Evolutionary conservation across 2,329 filamentous ascomycete species (phyloP).

Genomic region (Plenodomus tracheiphilus): DNA sequence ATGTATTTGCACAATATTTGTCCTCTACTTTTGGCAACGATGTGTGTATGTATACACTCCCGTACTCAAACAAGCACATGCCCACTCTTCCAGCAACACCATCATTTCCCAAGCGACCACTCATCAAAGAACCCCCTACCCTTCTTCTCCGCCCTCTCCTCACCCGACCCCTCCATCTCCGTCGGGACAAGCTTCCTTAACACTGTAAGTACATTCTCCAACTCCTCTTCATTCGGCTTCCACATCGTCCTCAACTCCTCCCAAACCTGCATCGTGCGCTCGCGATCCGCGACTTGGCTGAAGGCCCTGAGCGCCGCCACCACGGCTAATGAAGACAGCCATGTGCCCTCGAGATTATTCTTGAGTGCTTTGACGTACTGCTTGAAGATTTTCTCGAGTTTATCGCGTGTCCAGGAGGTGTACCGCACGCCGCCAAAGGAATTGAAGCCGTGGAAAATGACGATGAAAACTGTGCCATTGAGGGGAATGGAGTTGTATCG

Average conservation of each 20-base stretch:
- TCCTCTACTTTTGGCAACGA: too few relatives aligned
- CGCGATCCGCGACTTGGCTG: conserved; percentile 58
- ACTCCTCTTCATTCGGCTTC: conserved; percentile 40
- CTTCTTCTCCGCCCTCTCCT: neutral
- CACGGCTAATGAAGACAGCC: conserved; percentile 29
- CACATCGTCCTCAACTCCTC: conserved; percentile 47
- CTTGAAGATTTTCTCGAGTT: conserved; percentile 58
- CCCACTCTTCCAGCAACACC: neutral
- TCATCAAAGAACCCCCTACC: conserved; percentile 16
- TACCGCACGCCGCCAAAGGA: conserved; percentile 68
- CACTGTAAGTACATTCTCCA: conserved; percentile 31
- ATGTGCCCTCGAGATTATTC: conserved; percentile 26
- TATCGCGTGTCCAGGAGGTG: conserved; percentile 71
- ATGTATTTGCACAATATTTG: too few relatives aligned
- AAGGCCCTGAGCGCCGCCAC: conserved; percentile 58
- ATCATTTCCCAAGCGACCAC: neutral
- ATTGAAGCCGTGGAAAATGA: conserved; percentile 81
- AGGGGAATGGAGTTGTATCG: conserved; percentile 65
- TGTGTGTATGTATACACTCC: neutral
- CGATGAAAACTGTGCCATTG: conserved; percentile 76
- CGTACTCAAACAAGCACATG: neutral
- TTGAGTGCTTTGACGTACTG: conserved; percentile 29
- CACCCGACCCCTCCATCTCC: neutral
- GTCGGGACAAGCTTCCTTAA: conserved; percentile 29
- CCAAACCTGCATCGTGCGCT: conserved; percentile 60